Base-by-base conservation (phyloP, 352 stramenopile genomes). In the Globisporangium spinosum region DNA sequence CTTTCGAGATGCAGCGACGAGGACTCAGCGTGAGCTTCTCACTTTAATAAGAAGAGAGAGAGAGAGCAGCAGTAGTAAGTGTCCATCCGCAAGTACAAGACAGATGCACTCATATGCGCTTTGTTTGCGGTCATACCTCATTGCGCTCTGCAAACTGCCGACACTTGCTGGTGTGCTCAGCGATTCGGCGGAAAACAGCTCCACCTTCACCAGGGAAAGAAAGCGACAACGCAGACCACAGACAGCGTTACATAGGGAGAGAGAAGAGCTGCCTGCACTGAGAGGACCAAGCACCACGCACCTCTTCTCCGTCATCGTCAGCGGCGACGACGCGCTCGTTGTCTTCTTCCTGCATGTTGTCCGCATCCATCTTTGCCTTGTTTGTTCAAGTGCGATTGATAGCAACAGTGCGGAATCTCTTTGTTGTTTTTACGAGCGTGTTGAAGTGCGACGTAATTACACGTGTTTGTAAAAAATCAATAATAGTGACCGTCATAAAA, bases 1-100 rank as follows among this genome's bases (percentile, higher is more conserved):
- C 84, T 54, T 80, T 86, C 12, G 84, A 89, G 54, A 90, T 64
- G 62, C 82, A 92, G 17, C 84, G 74, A 7, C 77, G 73, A 4
- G 78, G 73, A 56, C 74, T 77, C 38, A 85, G 49, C 64, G 68
- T 67, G 13, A 69, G 6, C 35, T 72, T 77, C 17, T 88, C 79
- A n/a, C 70, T 13, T 25, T n/a, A 61, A 6, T 32, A 27, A 2
- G 1, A 29, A 25, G 1, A 23, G 1, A 15, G 12, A 13, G 40
- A 47, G 13, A 38, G 3, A 3, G 0, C 5, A 3, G n/a, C 65
- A 64, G 22, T 8, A 62, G 2, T 40, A 10, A 40, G 1, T 40
- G 10, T 40, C 9, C 9, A 15, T 15, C 10, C 35, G 35, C 35
- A 40, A 40, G 35, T 40, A 40, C 35, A 40, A 40, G 10, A 40